Percentiles rank a stretch among this genome's conserved stretches.
phyloP scores from a whole-genome alignment of 208 protist species.

The Leishmania martiniquensis region DNA sequence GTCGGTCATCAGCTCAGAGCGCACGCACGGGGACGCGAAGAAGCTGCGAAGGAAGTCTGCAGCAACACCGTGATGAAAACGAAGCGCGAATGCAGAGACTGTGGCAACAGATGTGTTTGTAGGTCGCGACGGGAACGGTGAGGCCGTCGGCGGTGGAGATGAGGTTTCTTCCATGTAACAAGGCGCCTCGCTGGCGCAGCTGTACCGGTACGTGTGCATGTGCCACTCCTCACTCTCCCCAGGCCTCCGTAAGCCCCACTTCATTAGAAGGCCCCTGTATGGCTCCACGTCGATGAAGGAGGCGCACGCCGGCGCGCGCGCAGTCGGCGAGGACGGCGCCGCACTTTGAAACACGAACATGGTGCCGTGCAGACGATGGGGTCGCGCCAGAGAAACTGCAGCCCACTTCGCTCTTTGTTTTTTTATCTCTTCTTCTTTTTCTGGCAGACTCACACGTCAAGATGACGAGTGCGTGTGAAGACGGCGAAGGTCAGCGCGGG shows the following conservation, averaged over 20 bases:
- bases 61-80: slow-evolving; percentile 57
- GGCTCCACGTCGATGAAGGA: slow-evolving; percentile 6
- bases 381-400: too few relatives aligned
- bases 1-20: slow-evolving; percentile 13
- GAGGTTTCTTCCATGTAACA: background rate
- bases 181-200: background rate
- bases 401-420: background rate
- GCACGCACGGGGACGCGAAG: slow-evolving; percentile 31
- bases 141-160: background rate
- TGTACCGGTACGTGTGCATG: slow-evolving; percentile 18
- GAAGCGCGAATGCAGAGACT: slow-evolving; percentile 25
- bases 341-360: slow-evolving; percentile 20
- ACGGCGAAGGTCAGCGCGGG: background rate
- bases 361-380: background rate
- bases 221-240: slow-evolving; percentile 17
- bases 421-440: background rate
- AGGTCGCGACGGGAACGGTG: background rate
- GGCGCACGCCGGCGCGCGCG: background rate
- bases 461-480: too few relatives aligned
- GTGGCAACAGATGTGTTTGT: background rate
- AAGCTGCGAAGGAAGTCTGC: slow-evolving; percentile 39
- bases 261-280: slow-evolving; percentile 24
- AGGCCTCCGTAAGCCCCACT: slow-evolving; percentile 30
- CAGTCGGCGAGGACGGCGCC: background rate
- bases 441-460: too few relatives aligned